Evolutionary conservation across 352 stramenopile genomes (phyloP), one percentile per base, ranked within the genome.

Genomic region (Phytopythium delawarense): DNA sequence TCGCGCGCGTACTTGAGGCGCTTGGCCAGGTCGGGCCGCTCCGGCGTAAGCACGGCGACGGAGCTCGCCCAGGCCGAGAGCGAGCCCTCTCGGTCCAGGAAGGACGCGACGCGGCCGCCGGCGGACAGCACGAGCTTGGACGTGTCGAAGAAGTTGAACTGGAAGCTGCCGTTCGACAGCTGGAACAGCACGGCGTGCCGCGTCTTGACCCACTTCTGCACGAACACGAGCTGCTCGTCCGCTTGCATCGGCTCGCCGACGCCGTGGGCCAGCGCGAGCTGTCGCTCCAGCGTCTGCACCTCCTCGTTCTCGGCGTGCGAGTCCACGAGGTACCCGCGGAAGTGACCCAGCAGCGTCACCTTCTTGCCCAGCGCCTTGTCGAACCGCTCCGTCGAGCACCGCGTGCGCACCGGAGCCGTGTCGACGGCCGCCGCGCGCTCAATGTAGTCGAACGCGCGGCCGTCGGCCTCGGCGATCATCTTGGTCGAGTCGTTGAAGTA

Each of bases 401-500:
- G 72, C 49, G 77, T 85, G 57, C 69, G 69, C 40, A 67, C 61
- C 21, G 72, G 62, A 11, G 62, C 61, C 8, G 61, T 18, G 16
- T 54, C 71, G n/a, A 82, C 61, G 35, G 75, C 76, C 37, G 76
- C 72, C 15, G 74, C 83, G 15, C 97, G 84, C 66, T 99, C 96
- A 61, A 99, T 88, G 76, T 99, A 99, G 65, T 98, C 81, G 62
- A 99, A 98, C 4, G 71, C 68, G 23, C 87, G 81, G 3, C 84
- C 84, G 53, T 96, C 71, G 2, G 91, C 60, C n/a, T 94, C 91
- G 11, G 97, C 75, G 49, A 99, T 89, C 35, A 98, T 96, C 71
- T 99, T 99, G 15, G 96, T 99, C 18, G 96, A 98, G 75, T 99
- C 97, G 70, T 99, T 99, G 64, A 99, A 99, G 71, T 99, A 99